Conservation (phyloP, 1,139 yeast genomes). For the Candida pseudoviswanathii region DNA sequence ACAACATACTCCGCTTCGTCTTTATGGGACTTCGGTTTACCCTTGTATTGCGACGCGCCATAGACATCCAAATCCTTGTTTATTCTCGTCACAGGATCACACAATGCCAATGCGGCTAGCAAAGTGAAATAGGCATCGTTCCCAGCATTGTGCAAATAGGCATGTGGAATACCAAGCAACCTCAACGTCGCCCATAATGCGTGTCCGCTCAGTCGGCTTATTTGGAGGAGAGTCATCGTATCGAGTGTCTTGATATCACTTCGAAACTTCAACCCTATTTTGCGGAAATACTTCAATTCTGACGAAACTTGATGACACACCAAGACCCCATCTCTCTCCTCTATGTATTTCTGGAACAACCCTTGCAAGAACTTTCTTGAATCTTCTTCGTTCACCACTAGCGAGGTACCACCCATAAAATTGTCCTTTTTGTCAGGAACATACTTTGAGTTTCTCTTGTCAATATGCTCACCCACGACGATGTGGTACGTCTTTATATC, state of each 20-base stretch:
- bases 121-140: constrained; percentile 81
- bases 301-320: constrained; percentile 73
- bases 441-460: constrained; percentile 52
- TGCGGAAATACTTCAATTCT: constrained; percentile 57
- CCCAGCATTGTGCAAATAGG: constrained; percentile 76
- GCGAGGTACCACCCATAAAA: constrained; percentile 61
- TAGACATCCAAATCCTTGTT: constrained; percentile 21
- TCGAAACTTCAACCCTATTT: constrained; percentile 45
- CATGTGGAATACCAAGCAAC: constrained; percentile 60
- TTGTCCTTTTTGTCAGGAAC: constrained; percentile 66
- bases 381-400: constrained; percentile 37
- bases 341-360: constrained; percentile 46
- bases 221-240: constrained; percentile 51
- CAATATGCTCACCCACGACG: constrained; percentile 52
- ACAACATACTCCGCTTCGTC: constrained; percentile 5
- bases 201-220: constrained; percentile 47
- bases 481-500: constrained; percentile 56
- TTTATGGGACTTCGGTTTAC: constrained; percentile 10
- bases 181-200: constrained; percentile 56
- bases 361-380: constrained; percentile 42
- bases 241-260: constrained; percentile 42
- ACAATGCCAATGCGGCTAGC: constrained; percentile 51
- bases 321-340: constrained; percentile 31
- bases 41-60: constrained; percentile 9
- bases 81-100: constrained; percentile 48